phyloP scores from a whole-genome alignment of 768 basidiomycete genomes.

The Amanita inopinata region DNA sequence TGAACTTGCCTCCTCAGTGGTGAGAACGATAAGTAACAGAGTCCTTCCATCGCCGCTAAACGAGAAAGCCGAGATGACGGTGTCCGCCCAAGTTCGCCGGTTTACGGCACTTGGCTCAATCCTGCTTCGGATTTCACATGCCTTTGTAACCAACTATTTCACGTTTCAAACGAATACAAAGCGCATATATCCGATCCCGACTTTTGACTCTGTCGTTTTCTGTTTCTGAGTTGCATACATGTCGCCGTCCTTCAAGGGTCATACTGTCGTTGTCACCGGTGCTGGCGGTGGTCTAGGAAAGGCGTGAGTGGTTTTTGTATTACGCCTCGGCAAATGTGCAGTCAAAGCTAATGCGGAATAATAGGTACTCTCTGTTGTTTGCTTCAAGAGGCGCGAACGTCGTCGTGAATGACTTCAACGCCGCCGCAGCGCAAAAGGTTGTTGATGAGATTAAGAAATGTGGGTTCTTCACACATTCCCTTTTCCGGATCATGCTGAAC shows the following conservation, averaged over 20 bases:
- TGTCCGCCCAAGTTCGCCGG: too few relatives aligned
- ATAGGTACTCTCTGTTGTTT: slow-evolving; percentile 82
- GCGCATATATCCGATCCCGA: slow-evolving; percentile 3
- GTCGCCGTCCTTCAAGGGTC: slow-evolving; percentile 72
- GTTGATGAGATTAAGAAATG: slow-evolving; percentile 84
- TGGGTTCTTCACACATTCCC: slow-evolving; percentile 1
- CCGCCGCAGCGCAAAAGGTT: slow-evolving; percentile 81
- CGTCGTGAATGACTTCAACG: slow-evolving; percentile 92
- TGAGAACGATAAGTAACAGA: too few relatives aligned
- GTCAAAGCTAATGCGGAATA: neutral
- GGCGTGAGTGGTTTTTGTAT: slow-evolving; percentile 45
- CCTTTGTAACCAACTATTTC: neutral
- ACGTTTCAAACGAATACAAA: neutral
- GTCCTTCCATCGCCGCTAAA: too few relatives aligned
- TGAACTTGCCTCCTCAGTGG: too few relatives aligned
- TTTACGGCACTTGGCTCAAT: too few relatives aligned
- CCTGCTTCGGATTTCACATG: slow-evolving; percentile 15
- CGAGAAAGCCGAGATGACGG: too few relatives aligned
- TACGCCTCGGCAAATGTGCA: too few relatives aligned
- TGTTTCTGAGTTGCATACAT: slow-evolving; percentile 19
- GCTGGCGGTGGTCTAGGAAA: slow-evolving; percentile 93
- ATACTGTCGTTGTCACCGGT: slow-evolving; percentile 92
- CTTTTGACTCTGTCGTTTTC: slow-evolving; percentile 4
- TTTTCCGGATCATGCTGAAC: slow-evolving; percentile 1
- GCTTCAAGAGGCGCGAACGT: slow-evolving; percentile 91